Conservation (phyloP, 345 rosid genomes). For the Kernera saxatilis region DNA sequence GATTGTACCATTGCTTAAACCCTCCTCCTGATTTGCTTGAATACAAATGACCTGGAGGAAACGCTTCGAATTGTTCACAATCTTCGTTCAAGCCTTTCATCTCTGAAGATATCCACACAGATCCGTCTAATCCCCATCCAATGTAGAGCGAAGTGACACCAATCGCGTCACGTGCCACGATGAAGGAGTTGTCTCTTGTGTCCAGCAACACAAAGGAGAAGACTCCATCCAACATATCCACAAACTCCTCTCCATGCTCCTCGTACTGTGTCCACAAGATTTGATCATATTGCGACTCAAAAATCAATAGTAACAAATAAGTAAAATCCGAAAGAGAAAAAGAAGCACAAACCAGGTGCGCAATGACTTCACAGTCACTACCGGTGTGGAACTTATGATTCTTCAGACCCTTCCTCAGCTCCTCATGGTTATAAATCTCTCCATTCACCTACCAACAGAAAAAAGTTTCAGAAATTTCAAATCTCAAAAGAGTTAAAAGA, state of each 20-base stretch:
- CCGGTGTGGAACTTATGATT: conserved; percentile 80
- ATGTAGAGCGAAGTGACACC: conserved; percentile 92
- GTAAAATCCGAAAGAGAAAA: background rate
- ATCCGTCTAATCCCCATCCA: conserved; percentile 96
- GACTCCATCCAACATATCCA: conserved; percentile 89
- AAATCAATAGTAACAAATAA: background rate
- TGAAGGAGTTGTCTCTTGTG: conserved; percentile 71
- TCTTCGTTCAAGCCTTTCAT: conserved; percentile 86
- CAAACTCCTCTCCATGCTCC: conserved; percentile 77
- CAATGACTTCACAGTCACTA: conserved; percentile 93
- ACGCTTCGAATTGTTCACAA: conserved; percentile 79
- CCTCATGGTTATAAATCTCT: conserved; percentile 92
- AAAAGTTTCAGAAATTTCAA: background rate
- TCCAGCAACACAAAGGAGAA: conserved; percentile 91
- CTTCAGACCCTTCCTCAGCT: conserved; percentile 53
- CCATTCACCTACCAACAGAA: conserved; percentile 62
- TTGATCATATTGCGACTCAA: background rate
- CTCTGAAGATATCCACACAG: conserved; percentile 83
- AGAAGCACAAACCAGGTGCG: conserved; percentile 70
- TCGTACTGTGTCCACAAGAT: conserved; percentile 48
- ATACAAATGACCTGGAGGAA: conserved; percentile 90
- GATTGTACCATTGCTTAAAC: conserved; percentile 78
- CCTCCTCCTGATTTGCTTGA: conserved; percentile 79
- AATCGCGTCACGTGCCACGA: conserved; percentile 90
- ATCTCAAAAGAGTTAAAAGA: background rate